phyloP scores from a whole-genome alignment of 176 grass and related monocot species.

The Melocanna baccifera region DNA sequence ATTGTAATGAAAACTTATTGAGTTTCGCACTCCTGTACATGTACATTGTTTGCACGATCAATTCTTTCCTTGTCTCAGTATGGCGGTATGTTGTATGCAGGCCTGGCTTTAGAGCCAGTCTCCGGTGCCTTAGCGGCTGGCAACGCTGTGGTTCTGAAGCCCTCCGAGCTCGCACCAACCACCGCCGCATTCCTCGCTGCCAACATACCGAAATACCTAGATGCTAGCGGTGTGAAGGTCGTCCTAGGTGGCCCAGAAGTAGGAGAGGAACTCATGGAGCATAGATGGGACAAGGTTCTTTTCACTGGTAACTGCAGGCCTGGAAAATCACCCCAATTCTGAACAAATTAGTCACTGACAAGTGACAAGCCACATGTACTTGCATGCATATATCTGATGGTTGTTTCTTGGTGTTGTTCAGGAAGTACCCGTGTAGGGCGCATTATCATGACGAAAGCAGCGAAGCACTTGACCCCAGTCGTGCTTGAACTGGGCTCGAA shows the following conservation, averaged over 20 bases:
- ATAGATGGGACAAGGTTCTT: constrained; percentile 89
- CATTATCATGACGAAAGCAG: constrained; percentile 73
- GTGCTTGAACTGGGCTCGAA: constrained; percentile 79
- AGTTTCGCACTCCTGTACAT: neutral
- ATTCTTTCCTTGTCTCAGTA: neutral
- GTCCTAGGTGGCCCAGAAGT: constrained; percentile 54
- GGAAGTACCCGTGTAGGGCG: constrained; percentile 57
- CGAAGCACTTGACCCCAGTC: constrained; percentile 72
- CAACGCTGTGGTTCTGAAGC: constrained; percentile 68
- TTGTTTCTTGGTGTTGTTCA: neutral
- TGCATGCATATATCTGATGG: neutral
- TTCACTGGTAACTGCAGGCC: constrained; percentile 61
- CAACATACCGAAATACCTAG: constrained; percentile 59
- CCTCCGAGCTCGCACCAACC: constrained; percentile 70
- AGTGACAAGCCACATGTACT: neutral
- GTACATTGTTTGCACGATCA: neutral
- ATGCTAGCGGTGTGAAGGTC: constrained; percentile 60
- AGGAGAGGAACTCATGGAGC: constrained; percentile 72
- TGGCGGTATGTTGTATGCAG: neutral
- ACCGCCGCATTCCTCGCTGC: constrained; percentile 52
- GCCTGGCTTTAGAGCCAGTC: constrained; percentile 59
- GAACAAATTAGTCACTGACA: neutral
- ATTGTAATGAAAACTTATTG: neutral
- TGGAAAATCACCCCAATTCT: neutral
- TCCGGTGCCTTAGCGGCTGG: constrained; percentile 80